Percentiles rank a stretch among this genome's conserved stretches.
Evolutionary conservation across 768 basidiomycete species (phyloP).

Genomic region (Tulasnella sp.): DNA sequence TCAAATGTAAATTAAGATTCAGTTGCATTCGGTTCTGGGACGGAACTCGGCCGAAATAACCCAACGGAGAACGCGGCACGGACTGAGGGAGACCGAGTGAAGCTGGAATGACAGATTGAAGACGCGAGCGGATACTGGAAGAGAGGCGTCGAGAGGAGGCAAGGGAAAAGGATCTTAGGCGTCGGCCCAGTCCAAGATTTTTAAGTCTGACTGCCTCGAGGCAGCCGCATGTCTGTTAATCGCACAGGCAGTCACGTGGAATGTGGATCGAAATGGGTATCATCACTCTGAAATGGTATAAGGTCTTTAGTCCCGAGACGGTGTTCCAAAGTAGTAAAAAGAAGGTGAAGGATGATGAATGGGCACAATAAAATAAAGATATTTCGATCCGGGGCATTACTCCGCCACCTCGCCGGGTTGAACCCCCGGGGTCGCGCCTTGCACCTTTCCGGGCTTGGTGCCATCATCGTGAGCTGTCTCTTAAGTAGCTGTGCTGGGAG

Average conservation of each 20-base stretch:
- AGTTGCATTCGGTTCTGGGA: background rate
- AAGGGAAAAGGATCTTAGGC: background rate
- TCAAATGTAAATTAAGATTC: background rate
- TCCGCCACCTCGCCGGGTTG: background rate
- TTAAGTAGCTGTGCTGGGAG: background rate
- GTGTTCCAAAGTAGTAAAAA: background rate
- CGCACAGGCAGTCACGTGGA: background rate
- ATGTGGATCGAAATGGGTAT: background rate
- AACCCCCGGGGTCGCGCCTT: background rate
- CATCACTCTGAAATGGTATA: background rate
- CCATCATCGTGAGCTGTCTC: background rate
- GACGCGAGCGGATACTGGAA: background rate
- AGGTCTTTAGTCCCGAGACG: background rate
- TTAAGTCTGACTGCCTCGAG: slow-evolving; percentile 12
- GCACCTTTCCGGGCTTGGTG: background rate
- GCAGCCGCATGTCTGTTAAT: slow-evolving; percentile 13
- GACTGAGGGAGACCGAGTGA: background rate
- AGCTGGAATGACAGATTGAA: background rate
- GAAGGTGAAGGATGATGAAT: background rate
- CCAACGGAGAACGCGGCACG: background rate
- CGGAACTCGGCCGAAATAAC: background rate
- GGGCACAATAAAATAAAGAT: background rate
- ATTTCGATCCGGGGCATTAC: background rate
- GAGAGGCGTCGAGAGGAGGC: background rate
- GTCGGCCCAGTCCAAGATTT: slow-evolving; percentile 17